These are phyloP conservation scores for Blastobotrys capitulatus DNA, from an alignment of 1,139 yeast species.

Conservation along the genomic window DNA sequence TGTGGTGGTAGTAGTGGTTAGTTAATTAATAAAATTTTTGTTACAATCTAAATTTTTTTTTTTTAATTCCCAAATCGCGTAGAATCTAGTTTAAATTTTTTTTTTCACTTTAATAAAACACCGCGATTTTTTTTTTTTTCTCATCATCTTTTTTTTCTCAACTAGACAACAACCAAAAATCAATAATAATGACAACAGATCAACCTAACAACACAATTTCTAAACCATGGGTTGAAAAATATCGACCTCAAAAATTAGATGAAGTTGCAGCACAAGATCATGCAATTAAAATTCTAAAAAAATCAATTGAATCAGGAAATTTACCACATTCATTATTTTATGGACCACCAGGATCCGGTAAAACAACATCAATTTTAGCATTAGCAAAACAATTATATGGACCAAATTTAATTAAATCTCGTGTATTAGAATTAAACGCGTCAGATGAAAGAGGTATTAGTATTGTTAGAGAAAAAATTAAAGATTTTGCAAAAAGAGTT, in stretches of 20 bases:
- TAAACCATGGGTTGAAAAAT: conserved; percentile 71
- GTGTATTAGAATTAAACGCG: conserved; percentile 89
- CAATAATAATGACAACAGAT: neutral
- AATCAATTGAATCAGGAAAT: conserved; percentile 73
- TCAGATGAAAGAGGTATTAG: conserved; percentile 85
- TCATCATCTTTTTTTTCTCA: neutral
- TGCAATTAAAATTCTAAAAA: conserved; percentile 78
- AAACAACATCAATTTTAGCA: conserved; percentile 89
- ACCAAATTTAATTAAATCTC: conserved; percentile 72
- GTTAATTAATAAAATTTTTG: too few relatives aligned
- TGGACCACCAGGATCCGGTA: conserved; percentile 98
- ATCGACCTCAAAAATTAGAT: conserved; percentile 74
- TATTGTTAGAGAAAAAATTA: conserved; percentile 78
- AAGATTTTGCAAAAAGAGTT: conserved; percentile 77
- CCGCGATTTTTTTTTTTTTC: neutral
- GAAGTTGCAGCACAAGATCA: conserved; percentile 93
- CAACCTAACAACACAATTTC: neutral
- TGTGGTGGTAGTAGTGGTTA: too few relatives aligned
- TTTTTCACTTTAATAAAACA: too few relatives aligned
- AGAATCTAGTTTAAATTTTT: too few relatives aligned
- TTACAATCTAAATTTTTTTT: too few relatives aligned
- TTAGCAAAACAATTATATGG: conserved; percentile 89
- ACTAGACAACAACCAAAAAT: neutral
- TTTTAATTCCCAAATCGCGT: too few relatives aligned
- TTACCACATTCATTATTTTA: conserved; percentile 58